These are phyloP conservation scores for Paracoccidioides lutzii DNA, from an alignment of 2,329 filamentous ascomycete species.

Conservation along the genomic window DNA sequence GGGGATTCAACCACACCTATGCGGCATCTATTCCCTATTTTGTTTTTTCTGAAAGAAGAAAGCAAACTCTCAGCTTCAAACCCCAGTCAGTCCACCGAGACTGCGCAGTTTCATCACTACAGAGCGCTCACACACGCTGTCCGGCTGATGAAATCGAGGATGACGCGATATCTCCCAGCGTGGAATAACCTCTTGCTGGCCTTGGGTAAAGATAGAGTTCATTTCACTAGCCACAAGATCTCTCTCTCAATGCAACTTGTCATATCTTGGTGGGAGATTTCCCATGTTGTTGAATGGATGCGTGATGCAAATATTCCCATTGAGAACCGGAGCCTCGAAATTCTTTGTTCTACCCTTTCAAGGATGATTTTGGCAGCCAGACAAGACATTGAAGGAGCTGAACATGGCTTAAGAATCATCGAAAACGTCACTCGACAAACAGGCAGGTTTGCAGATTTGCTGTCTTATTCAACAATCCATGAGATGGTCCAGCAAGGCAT, in stretches of 20 bases:
- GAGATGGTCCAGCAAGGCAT: conserved; percentile 22
- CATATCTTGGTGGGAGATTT: conserved; percentile 27
- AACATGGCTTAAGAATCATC: conserved; percentile 16
- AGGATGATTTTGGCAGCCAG: conserved; percentile 23
- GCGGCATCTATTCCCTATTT: conserved; percentile 9
- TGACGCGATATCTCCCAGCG: conserved; percentile 19
- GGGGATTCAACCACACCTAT: conserved; percentile 1
- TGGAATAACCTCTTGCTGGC: conserved; percentile 28
- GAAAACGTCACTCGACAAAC: conserved; percentile 9
- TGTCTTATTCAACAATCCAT: conserved; percentile 12
- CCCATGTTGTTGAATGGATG: conserved; percentile 25
- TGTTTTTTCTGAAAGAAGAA: background rate
- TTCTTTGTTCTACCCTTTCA: conserved; percentile 25
- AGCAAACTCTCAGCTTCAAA: background rate
- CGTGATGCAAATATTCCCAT: conserved; percentile 18
- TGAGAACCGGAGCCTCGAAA: conserved; percentile 22
- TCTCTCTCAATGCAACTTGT: conserved; percentile 18
- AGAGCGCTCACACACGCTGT: conserved; percentile 26
- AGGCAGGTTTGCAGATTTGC: background rate
- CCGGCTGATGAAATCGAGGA: conserved; percentile 20
- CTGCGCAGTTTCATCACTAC: conserved; percentile 13
- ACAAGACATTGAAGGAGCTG: conserved; percentile 16
- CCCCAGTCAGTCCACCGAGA: background rate
- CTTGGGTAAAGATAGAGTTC: conserved; percentile 9
- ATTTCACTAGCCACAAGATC: background rate